phyloP scores from a whole-genome alignment of 2,329 filamentous ascomycete genomes.

The Akanthomyces dipterigenus region DNA sequence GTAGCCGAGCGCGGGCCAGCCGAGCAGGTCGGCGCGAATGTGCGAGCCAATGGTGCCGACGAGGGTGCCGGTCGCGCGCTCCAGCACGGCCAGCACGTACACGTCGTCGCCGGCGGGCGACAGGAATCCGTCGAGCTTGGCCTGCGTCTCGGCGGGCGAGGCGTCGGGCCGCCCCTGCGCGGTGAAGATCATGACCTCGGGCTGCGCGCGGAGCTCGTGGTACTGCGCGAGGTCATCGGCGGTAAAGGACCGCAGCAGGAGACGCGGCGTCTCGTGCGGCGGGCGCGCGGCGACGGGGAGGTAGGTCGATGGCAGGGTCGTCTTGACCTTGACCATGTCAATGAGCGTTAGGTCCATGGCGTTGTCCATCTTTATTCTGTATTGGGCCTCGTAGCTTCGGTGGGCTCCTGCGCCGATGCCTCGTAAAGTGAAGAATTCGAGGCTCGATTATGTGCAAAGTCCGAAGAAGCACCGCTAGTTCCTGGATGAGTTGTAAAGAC shows the following conservation, averaged over 20 bases:
- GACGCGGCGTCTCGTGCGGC: constrained; percentile 42
- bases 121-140: constrained; percentile 34
- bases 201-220: constrained; percentile 47
- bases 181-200: constrained; percentile 58
- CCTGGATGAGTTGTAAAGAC: neutral
- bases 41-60: constrained; percentile 44
- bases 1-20: constrained; percentile 55
- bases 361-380: neutral
- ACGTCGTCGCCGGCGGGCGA: constrained; percentile 42
- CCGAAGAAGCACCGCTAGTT: neutral
- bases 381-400: neutral
- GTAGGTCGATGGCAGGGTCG: constrained; percentile 37
- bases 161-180: constrained; percentile 33
- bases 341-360: neutral
- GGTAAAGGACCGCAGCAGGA: constrained; percentile 46
- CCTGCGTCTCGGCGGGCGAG: constrained; percentile 36
- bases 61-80: constrained; percentile 40
- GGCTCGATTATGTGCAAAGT: neutral
- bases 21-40: constrained; percentile 27
- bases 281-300: constrained; percentile 32
- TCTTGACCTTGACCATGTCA: constrained; percentile 36
- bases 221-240: constrained; percentile 44
- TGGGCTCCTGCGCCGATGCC: neutral
- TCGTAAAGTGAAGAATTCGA: neutral
- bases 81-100: constrained; percentile 51